phyloP scores from a whole-genome alignment of 2,329 filamentous ascomycete species.

The Hypoxylon sp. region DNA sequence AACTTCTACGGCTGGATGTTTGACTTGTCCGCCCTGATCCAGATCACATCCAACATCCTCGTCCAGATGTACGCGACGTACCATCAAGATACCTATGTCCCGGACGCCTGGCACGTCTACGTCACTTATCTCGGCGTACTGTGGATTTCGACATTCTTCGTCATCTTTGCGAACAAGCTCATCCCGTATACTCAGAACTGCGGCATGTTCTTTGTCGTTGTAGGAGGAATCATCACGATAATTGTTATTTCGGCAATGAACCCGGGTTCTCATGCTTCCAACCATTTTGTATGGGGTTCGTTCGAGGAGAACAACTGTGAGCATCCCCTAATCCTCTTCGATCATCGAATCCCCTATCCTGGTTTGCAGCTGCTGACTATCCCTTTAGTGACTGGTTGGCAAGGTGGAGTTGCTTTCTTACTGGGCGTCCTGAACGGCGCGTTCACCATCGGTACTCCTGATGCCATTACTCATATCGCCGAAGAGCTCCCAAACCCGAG shows the following conservation, averaged over 20 bases:
- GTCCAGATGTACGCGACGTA: slow-evolving; percentile 69
- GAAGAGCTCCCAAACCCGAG: slow-evolving; percentile 63
- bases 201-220: slow-evolving; percentile 63
- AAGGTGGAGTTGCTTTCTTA: slow-evolving; percentile 69
- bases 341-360: too few species aligned
- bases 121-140: slow-evolving; percentile 64
- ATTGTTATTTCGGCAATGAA: slow-evolving; percentile 60
- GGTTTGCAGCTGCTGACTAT: slow-evolving; percentile 1
- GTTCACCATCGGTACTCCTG: slow-evolving; percentile 71
- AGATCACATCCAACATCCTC: slow-evolving; percentile 65
- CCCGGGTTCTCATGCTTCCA: slow-evolving; percentile 58
- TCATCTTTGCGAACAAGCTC: slow-evolving; percentile 64
- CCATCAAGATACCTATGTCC: slow-evolving; percentile 59
- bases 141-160: slow-evolving; percentile 59
- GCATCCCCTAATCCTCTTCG: slow-evolving; percentile 1
- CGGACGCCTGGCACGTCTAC: slow-evolving; percentile 66
- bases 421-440: slow-evolving; percentile 72
- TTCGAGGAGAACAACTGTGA: slow-evolving; percentile 54
- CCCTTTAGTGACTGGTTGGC: slow-evolving; percentile 56
- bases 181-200: slow-evolving; percentile 61
- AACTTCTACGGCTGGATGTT: slow-evolving; percentile 71
- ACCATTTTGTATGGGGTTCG: slow-evolving; percentile 61
- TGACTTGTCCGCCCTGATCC: slow-evolving; percentile 64
- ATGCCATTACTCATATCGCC: slow-evolving; percentile 68
- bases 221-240: slow-evolving; percentile 61